Base-by-base conservation (phyloP, 768 basidiomycete species). In the Pleurotus pulmonarius region DNA sequence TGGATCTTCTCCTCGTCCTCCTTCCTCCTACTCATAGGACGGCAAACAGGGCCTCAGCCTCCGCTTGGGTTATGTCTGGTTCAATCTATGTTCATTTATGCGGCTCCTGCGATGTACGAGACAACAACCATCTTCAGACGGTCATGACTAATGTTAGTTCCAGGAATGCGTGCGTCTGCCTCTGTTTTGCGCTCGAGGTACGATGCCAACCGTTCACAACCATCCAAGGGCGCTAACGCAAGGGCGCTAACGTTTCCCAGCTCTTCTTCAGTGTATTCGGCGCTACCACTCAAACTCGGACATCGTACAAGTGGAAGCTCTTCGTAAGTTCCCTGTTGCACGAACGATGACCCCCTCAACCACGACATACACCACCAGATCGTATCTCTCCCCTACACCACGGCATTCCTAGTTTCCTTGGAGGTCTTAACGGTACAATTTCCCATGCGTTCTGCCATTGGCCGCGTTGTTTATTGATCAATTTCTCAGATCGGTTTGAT, bases 71-170 rank as follows among this genome's bases (percentile, higher is more conserved):
- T 65, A 4, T 69, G 67, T 45, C 13, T 68, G n/a, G 49, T 64
- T 9, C 66, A 70, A 49, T 64, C 65, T 13, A 51, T 59, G 8
- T 53, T 69, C 24, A 63, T 70, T 13, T 66, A 70, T 40, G 60
- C 67, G n/a, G 45, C 56, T 1, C 66, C 67, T 5, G 44, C 60
- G 20, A 56, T 66, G 69, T 70, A 58, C 6, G 16, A 9, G 11
- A 7, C 20, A 12, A 18, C 18, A 53, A 6, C 13, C 9, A 13
- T 25, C 15, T 15, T 9, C 26, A 43, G 39, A 25, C 2, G 13
- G 5, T 12, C 13, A 40, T 55, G 18, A 56, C 37, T 34, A 8
- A 34, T 34, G n/a, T 11, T 7, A 13, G 41, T 41, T 16, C 22
- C 15, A 61, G 58, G 43, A 59, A 52, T n/a, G 57, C 56, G 34